Evolutionary conservation across 768 basidiomycete genomes (phyloP).

Genomic region (Suillus subalutaceus): DNA sequence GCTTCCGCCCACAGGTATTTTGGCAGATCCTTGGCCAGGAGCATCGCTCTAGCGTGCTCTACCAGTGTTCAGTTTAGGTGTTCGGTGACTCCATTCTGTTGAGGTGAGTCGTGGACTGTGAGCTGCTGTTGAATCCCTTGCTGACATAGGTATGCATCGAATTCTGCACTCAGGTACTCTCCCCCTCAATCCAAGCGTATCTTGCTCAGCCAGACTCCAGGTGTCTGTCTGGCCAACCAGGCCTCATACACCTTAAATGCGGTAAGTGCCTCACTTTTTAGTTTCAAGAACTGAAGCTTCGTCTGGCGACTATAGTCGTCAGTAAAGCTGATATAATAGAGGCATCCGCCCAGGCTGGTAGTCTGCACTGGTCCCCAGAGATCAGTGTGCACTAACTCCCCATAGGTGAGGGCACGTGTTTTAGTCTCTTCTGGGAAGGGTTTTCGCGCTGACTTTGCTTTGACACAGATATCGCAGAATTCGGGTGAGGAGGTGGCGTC

Average conservation of each 20-base stretch:
- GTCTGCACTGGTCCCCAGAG: no score
- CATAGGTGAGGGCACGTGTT: no score
- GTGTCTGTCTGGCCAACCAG: not conserved
- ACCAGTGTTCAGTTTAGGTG: slow-evolving; percentile 29
- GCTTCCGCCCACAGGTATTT: slow-evolving; percentile 20
- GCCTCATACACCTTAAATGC: slow-evolving; percentile 13
- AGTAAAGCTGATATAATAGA: no score
- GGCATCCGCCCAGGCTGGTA: no score
- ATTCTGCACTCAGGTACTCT: slow-evolving; percentile 30
- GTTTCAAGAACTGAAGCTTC: no score
- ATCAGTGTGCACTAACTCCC: no score
- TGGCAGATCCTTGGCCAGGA: slow-evolving; percentile 26
- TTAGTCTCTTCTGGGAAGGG: no score
- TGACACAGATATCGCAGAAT: no score
- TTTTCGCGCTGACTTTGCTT: no score
- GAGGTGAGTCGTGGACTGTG: slow-evolving; percentile 35
- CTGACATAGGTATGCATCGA: slow-evolving; percentile 16
- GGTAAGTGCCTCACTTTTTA: no score
- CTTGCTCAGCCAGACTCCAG: accelerated
- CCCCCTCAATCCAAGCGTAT: not conserved
- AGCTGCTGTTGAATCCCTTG: slow-evolving; percentile 35
- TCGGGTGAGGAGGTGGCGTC: no score
- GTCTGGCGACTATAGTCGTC: no score
- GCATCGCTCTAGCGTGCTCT: slow-evolving; percentile 25
- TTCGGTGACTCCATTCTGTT: slow-evolving; percentile 36